Evolutionary conservation across 352 stramenopile species (phyloP).

Genomic region (Globisporangium okanoganense): DNA sequence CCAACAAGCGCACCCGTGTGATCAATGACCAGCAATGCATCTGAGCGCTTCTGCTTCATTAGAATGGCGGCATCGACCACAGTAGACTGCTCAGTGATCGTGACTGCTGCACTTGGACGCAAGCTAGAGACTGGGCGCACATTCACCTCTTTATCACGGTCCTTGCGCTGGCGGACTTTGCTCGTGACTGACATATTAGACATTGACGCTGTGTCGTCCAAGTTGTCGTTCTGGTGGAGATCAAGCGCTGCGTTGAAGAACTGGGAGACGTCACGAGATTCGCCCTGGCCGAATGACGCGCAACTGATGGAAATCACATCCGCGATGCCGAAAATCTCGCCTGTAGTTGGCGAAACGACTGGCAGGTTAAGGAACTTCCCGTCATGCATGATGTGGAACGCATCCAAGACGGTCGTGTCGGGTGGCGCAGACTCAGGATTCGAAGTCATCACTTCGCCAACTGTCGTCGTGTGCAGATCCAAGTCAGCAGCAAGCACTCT

Average conservation of each 20-base stretch:
- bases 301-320: conserved; percentile 79
- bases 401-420: conserved; percentile 95
- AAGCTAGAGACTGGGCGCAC: conserved; percentile 81
- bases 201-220: conserved; percentile 45
- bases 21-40: conserved; percentile 92
- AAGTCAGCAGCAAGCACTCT: conserved; percentile 92
- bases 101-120: conserved; percentile 72
- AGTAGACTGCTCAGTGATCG: conserved; percentile 62
- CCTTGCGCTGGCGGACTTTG: conserved; percentile 66
- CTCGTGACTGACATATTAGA: conserved; percentile 50
- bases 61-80: conserved; percentile 88
- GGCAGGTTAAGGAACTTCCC: conserved; percentile 97
- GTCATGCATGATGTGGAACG: conserved; percentile 98
- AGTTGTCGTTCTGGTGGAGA: conserved; percentile 49
- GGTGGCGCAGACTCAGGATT: conserved; percentile 93
- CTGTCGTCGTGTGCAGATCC: conserved; percentile 81
- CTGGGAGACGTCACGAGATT: conserved; percentile 69
- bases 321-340: conserved; percentile 74
- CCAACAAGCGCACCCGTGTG: conserved; percentile 83
- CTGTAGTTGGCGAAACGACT: conserved; percentile 80
- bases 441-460: conserved; percentile 94
- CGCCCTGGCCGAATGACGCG: conserved; percentile 65
- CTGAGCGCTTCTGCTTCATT: conserved; percentile 91
- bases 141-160: conserved; percentile 73
- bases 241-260: conserved; percentile 81